Conservation (phyloP, 352 stramenopile species). For the Globisporangium abappressorium region DNA sequence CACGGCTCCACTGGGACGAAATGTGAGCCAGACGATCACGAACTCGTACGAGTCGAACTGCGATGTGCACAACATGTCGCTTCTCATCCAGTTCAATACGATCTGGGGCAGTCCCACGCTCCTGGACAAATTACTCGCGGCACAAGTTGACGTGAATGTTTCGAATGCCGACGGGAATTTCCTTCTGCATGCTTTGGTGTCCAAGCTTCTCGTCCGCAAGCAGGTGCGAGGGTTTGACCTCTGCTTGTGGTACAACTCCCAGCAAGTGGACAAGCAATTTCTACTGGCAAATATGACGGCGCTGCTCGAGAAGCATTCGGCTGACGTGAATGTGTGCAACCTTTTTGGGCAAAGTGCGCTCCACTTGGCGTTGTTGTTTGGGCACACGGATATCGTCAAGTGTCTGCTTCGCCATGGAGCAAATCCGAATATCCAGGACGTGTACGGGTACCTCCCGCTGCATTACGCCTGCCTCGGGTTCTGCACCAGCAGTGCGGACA, state of each 20-base stretch:
- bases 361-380: slow-evolving; percentile 65
- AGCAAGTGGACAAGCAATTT: slow-evolving; percentile 17
- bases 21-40: slow-evolving; percentile 18
- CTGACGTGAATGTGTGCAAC: slow-evolving; percentile 62
- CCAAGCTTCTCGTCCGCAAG: slow-evolving; percentile 41
- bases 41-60: slow-evolving; percentile 11
- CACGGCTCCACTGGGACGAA: slow-evolving; percentile 24
- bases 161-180: slow-evolving; percentile 62
- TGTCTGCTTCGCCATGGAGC: slow-evolving; percentile 42
- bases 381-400: slow-evolving; percentile 36
- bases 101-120: slow-evolving; percentile 32
- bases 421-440: slow-evolving; percentile 59
- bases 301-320: slow-evolving; percentile 34
- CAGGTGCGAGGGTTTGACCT: slow-evolving; percentile 51
- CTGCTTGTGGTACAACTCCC: slow-evolving; percentile 60
- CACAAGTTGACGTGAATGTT: slow-evolving; percentile 51
- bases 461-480: slow-evolving; percentile 73
- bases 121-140: slow-evolving; percentile 33
- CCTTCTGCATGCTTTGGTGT: slow-evolving; percentile 60
- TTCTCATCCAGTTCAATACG: slow-evolving; percentile 33
- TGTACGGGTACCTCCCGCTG: slow-evolving; percentile 50
- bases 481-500: slow-evolving; percentile 26
- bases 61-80: slow-evolving; percentile 19
- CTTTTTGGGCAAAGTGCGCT: slow-evolving; percentile 57
- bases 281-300: slow-evolving; percentile 23